A percentile compares a stretch with the other conserved stretches of the same genome.
phyloP scores from a whole-genome alignment of 2,329 filamentous ascomycete species.

The Colletotrichum acutatum region DNA sequence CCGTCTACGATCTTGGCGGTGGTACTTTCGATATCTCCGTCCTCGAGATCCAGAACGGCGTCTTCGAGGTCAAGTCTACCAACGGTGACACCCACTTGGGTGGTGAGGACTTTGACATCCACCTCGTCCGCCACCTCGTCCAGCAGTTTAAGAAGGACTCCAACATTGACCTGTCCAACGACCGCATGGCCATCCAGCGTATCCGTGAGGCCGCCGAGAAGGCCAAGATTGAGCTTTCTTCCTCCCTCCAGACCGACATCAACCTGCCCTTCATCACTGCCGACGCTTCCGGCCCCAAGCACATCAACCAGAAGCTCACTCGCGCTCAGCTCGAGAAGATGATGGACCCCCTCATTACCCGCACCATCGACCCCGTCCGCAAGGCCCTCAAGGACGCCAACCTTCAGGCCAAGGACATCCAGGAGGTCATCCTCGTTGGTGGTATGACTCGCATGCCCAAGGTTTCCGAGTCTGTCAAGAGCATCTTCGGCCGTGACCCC shows the following conservation, averaged over 20 bases:
- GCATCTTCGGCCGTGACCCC: slow-evolving; percentile 94
- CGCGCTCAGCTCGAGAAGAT: slow-evolving; percentile 93
- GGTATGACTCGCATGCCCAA: slow-evolving; percentile 99
- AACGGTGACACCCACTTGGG: slow-evolving; percentile 98
- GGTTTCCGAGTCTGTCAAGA: slow-evolving; percentile 95
- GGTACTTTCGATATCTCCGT: slow-evolving; percentile 99
- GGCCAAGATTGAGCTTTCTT: slow-evolving; percentile 99
- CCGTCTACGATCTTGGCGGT: slow-evolving; percentile 97
- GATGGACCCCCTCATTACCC: slow-evolving; percentile 87
- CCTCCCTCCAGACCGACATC: slow-evolving; percentile 94
- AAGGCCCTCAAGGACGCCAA: slow-evolving; percentile 97
- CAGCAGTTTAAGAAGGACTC: slow-evolving; percentile 97
- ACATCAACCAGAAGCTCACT: slow-evolving; percentile 96
- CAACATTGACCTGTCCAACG: slow-evolving; percentile 86
- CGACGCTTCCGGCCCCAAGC: slow-evolving; percentile 94
- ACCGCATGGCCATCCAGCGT: slow-evolving; percentile 99
- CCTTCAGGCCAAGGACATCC: slow-evolving; percentile 91
- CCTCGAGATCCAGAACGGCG: slow-evolving; percentile 95
- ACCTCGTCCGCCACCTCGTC: slow-evolving; percentile 91
- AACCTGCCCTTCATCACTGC: slow-evolving; percentile 99
- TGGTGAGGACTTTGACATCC: slow-evolving; percentile 98
- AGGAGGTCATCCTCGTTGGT: slow-evolving; percentile 97
- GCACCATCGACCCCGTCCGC: slow-evolving; percentile 91
- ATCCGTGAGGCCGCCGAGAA: slow-evolving; percentile 99
- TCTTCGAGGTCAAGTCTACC: slow-evolving; percentile 99